Base-by-base conservation (phyloP, 2,329 filamentous ascomycete species). In the Pseudomassariella vexata region DNA sequence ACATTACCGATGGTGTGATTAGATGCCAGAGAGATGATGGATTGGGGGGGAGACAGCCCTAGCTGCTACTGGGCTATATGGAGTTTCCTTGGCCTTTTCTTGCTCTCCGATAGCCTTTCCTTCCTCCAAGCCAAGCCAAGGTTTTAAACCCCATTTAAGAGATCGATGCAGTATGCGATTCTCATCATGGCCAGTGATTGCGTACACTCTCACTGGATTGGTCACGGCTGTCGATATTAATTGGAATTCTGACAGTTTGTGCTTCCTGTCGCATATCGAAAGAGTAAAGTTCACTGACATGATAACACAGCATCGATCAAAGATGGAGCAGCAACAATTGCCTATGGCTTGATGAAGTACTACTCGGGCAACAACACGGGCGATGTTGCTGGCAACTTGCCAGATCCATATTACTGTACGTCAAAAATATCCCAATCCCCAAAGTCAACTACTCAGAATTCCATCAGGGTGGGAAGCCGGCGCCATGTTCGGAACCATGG, bases 401-500 rank as follows among this genome's bases (percentile, higher is more conserved):
- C 42, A n/a, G 40, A 43, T 24, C 42, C 42, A n/a, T 64, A 62
- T 32, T 70, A 70, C 49, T 74, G 68, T 14, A 44, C 70, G 40
- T 49, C 61, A 4, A 18, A 20, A 1, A n/a, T 6, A 7, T 17
- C 6, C 9, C 18, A 6, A 9, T 14, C 9, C 8, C 21, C 21
- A n/a, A 23, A 23, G 21, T 9, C 21, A n/a, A 22, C 8, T 22
- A n/a, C 20, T 8, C 20, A 8, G 8, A n/a, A 32, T 23, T 32
- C 9, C 12, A 9, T 10, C 21, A 32, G 30, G 30, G 30, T 32
- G 30, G 30, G 30, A 32, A 32, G 30, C 30, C 6, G 61, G 66
- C n/a, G 60, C 65, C n/a, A 48, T 76, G 42, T 73, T 73, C 52
- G 63, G 69, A 32, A 59, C 64, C 1, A 45, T 74, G 37, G 57